Evolutionary conservation across 768 basidiomycete genomes (phyloP).

Genomic region (Tricholomella constricta): DNA sequence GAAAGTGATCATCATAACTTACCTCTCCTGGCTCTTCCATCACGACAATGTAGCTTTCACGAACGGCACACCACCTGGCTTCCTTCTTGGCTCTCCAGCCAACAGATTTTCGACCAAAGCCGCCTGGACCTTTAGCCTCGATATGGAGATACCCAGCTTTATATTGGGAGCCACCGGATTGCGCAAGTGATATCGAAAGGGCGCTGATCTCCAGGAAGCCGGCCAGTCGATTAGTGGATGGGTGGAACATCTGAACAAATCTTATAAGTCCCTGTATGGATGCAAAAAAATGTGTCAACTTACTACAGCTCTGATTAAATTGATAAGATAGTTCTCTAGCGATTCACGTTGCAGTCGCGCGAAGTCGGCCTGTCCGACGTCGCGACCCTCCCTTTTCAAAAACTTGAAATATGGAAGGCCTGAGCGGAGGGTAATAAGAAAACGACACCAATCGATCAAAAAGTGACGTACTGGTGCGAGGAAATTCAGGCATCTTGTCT

Average conservation of each 20-base stretch:
- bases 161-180: slow-evolving; percentile 81
- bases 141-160: slow-evolving; percentile 86
- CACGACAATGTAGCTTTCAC: slow-evolving; percentile 89
- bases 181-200: slow-evolving; percentile 78
- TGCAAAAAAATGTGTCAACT: slow-evolving; percentile 24
- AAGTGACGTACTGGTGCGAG: slow-evolving; percentile 62
- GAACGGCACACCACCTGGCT: slow-evolving; percentile 86
- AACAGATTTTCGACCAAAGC: slow-evolving; percentile 67
- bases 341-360: slow-evolving; percentile 80
- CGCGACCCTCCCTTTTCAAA: slow-evolving; percentile 62
- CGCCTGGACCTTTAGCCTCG: slow-evolving; percentile 51
- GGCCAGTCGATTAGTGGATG: slow-evolving; percentile 84
- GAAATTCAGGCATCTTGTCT: slow-evolving; percentile 89
- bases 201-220: slow-evolving; percentile 93
- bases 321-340: slow-evolving; percentile 86
- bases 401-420: slow-evolving; percentile 92
- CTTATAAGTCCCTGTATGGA: not conserved
- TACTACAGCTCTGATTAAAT: slow-evolving; percentile 88
- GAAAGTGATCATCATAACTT: slow-evolving; percentile 18
- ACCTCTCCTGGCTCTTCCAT: slow-evolving; percentile 88
- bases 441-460: not conserved
- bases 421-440: slow-evolving; percentile 27
- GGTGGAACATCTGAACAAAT: slow-evolving; percentile 84
- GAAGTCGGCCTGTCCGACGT: slow-evolving; percentile 70
- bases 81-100: slow-evolving; percentile 62